Percentiles rank a stretch among this genome's conserved stretches.
Conservation (phyloP, 2,329 filamentous ascomycete species). For the Coniochaeta sp. region DNA sequence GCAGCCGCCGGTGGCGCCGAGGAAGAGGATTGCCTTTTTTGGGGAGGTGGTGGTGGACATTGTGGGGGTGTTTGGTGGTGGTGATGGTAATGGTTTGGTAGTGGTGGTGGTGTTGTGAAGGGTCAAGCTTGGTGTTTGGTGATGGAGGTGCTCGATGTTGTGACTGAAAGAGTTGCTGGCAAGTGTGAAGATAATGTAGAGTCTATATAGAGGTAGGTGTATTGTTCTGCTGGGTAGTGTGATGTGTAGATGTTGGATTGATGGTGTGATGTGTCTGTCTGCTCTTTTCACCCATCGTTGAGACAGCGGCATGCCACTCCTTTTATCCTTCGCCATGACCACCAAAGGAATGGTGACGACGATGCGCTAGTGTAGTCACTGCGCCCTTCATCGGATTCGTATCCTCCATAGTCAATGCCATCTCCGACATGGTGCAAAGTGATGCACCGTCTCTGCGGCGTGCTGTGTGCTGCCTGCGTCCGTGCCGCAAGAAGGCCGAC, state of each 20-base stretch:
- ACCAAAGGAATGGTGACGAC: neutral
- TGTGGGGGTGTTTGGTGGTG: neutral
- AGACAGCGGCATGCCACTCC: neutral
- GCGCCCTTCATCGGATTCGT: neutral
- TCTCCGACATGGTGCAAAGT: neutral
- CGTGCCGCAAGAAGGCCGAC: neutral
- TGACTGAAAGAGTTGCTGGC: neutral
- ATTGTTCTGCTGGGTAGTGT: neutral
- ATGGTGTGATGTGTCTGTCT: neutral
- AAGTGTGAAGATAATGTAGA: neutral
- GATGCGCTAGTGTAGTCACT: neutral
- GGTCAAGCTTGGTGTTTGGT: neutral
- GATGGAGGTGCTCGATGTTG: neutral
- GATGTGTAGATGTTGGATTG: neutral
- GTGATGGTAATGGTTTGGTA: neutral
- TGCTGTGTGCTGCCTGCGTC: neutral
- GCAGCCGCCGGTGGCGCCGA: constrained; percentile 45
- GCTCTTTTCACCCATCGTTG: neutral
- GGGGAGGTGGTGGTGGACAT: constrained; percentile 10
- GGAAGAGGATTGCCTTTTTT: constrained; percentile 41
- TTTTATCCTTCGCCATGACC: neutral
- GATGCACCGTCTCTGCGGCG: neutral
- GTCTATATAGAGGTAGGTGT: neutral
- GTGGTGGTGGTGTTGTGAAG: neutral
- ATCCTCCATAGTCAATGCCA: neutral